A percentile compares a stretch with the other conserved stretches of the same genome.
phyloP scores from a whole-genome alignment of 306 rosid genomes.

The Prunus persica region Prunus_persica_NCBIv2 NC_034010.1:20268001-20268500 shows the following conservation, averaged over 20 bases:
- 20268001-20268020: constrained; percentile 53
- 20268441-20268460: not conserved
- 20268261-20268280: constrained; percentile 54
- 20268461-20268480: not conserved
- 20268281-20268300: constrained; percentile 50
- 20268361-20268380: constrained; percentile 54
- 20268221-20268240: constrained; percentile 51
- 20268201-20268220: constrained; percentile 35
- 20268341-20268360: constrained; percentile 60
- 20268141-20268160: not conserved
- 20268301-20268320: constrained; percentile 49
- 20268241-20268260: constrained; percentile 47
- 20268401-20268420: constrained; percentile 76
- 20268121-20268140: not conserved
- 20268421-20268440: constrained; percentile 25
- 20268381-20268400: constrained; percentile 57
- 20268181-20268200: not conserved
- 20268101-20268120: constrained; percentile 31
- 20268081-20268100: constrained; percentile 36
- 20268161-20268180: not conserved
- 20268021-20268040: constrained; percentile 47
- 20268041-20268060: constrained; percentile 44
- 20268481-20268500: not conserved
- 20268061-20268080: constrained; percentile 56
- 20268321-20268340: constrained; percentile 47